Evolutionary conservation across 495 filamentous ascomycete genomes (phyloP), one percentile per base, ranked within the genome.

Genomic region (Hypoxylon trugodes): DNA sequence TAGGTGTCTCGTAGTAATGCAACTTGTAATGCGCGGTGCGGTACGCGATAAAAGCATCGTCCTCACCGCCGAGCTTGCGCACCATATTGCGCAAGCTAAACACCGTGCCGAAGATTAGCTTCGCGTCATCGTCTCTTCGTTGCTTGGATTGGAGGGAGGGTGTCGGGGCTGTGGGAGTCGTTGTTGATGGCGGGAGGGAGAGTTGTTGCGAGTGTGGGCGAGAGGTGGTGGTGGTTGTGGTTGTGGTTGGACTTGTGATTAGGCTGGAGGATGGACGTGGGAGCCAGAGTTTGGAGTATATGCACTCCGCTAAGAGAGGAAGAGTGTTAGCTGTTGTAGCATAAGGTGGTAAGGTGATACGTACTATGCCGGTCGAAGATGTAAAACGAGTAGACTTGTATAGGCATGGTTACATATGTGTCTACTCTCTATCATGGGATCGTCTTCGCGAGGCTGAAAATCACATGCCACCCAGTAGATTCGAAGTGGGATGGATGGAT

Each of bases 301-400:
- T 94, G 80, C 95, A 98, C 79, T 98, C 95, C 71, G 96, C 95
- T 81, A 55, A 50, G 40, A 16, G 22, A n/a, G n/a, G n/a, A n/a
- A n/a, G n/a, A n/a, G 10, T 18, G 65, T 69, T 60, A 57, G 58
- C n/a, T 54, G 33, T 19, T 13, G 13, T 54, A 15, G 0, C 18
- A 30, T 19, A 9, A 37, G 28, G 30, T 24, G n/a, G n/a, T 16
- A 37, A 15, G 15, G 43, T 12, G 21, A 32, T 32, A 64, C 82
- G 70, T 84, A 98, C 95, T 96, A 75, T 98, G 95, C 63, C 95
- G 89, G 76, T 98, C 95, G 68, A 98, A 98, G 70, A 98, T 97
- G 81, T 97, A 98, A 79, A 98, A 96, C 33, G 92, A 93, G 77
- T 96, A 97, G 71, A 98, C 90, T 53, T 89, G 86, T 95, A 98